These are phyloP conservation scores for Corymbia citriodora DNA, from an alignment of 441 rosid genomes.

Conservation along the genomic window DNA sequence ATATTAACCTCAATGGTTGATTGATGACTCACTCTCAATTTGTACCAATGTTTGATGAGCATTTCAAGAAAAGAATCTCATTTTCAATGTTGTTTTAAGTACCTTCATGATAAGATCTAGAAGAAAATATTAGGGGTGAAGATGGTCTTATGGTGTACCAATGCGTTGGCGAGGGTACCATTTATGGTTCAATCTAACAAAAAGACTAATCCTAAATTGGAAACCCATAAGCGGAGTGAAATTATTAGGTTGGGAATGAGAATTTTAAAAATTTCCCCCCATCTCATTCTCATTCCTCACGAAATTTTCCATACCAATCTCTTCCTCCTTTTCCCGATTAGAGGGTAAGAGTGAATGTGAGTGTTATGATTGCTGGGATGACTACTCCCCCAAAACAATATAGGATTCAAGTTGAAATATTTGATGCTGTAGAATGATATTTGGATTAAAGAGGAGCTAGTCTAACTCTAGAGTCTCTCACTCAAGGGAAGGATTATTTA, in stretches of 20 bases:
- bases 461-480: not conserved
- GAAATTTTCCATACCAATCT: not conserved
- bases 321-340: not conserved
- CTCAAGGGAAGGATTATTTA: not conserved
- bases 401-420: not conserved
- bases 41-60: not conserved
- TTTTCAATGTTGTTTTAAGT: no score
- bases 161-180: not conserved
- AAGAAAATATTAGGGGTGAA: not conserved
- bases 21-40: not conserved
- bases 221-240: not conserved
- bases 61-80: not conserved
- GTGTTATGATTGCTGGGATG: not conserved
- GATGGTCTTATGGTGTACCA: not conserved
- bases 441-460: not conserved
- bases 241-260: not conserved
- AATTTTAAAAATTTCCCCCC: not conserved
- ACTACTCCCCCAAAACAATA: not conserved
- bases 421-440: not conserved
- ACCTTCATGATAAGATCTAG: not conserved
- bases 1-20: not conserved
- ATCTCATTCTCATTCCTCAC: not conserved
- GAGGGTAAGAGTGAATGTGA: not conserved
- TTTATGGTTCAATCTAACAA: not conserved
- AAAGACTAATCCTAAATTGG: not conserved